Conservation (phyloP, 352 stramenopile genomes). For the Phytophthora vignae region DNA sequence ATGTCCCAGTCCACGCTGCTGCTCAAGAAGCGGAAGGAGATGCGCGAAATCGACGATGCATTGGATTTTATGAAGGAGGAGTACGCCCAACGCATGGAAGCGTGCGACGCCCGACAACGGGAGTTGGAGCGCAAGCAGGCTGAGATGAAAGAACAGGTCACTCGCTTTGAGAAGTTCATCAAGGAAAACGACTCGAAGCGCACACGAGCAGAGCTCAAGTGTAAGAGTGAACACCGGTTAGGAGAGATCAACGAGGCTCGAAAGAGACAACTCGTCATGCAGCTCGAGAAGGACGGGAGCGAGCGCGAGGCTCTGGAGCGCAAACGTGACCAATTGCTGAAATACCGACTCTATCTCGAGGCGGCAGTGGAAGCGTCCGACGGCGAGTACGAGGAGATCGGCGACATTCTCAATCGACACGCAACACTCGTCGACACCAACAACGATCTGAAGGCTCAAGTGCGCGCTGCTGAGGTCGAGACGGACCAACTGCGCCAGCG, state of each 20-base stretch:
- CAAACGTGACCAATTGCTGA: constrained; percentile 82
- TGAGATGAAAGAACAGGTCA: constrained; percentile 93
- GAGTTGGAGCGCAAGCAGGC: constrained; percentile 90
- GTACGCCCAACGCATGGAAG: constrained; percentile 89
- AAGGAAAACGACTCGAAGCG: constrained; percentile 94
- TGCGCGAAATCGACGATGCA: constrained; percentile 92
- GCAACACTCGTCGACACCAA: constrained; percentile 90
- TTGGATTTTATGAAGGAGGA: constrained; percentile 95
- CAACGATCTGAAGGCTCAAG: constrained; percentile 83
- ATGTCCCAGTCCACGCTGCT: constrained; percentile 92
- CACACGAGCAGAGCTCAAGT: constrained; percentile 87
- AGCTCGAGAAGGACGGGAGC: constrained; percentile 77
- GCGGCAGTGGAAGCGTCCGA: constrained; percentile 84
- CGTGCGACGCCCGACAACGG: constrained; percentile 79
- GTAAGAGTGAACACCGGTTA: constrained; percentile 84
- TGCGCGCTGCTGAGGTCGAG: constrained; percentile 70
- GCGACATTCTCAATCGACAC: constrained; percentile 87
- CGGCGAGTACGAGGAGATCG: constrained; percentile 86
- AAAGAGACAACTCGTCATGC: constrained; percentile 72
- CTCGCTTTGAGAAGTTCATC: constrained; percentile 94
- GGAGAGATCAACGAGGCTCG: constrained; percentile 82
- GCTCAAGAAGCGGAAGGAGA: constrained; percentile 94
- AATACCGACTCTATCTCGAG: constrained; percentile 89
- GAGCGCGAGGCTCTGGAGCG: constrained; percentile 77
- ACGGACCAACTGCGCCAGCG: constrained; percentile 82